Evolutionary conservation across 2,329 filamentous ascomycete species (phyloP).

Genomic region (Aureobasidium mangrovei): DNA sequence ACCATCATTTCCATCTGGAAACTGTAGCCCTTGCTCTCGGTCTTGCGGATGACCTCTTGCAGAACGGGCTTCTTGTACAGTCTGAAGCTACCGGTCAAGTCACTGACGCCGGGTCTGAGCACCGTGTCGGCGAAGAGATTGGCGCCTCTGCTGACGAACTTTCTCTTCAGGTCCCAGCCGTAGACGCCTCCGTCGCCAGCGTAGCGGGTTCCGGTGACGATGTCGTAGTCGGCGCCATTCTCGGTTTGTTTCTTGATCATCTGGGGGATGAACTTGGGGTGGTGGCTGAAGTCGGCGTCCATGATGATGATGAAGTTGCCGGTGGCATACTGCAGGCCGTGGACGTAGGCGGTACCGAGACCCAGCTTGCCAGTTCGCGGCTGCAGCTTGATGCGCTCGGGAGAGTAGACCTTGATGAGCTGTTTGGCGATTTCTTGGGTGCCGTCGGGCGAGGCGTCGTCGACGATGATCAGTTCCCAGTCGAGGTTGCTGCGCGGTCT

Average conservation of each 20-base stretch:
- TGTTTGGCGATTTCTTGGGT: conserved; percentile 86
- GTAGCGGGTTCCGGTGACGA: conserved; percentile 93
- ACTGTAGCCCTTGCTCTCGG: conserved; percentile 92
- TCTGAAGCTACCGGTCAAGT: conserved; percentile 89
- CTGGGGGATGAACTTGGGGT: conserved; percentile 95
- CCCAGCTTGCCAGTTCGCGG: conserved; percentile 89
- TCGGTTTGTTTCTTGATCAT: conserved; percentile 79
- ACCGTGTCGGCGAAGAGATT: conserved; percentile 96
- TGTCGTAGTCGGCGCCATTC: conserved; percentile 77
- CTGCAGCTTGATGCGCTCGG: conserved; percentile 71
- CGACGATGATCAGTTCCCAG: conserved; percentile 96
- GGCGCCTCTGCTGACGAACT: conserved; percentile 72
- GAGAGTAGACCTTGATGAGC: conserved; percentile 73
- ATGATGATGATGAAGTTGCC: conserved; percentile 99
- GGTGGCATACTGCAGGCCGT: conserved; percentile 79
- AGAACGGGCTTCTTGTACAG: conserved; percentile 88
- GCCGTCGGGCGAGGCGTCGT: conserved; percentile 94
- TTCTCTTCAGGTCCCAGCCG: conserved; percentile 85
- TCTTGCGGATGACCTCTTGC: conserved; percentile 80
- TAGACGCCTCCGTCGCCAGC: conserved; percentile 78
- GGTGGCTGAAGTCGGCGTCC: conserved; percentile 98
- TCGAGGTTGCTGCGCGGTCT: conserved; percentile 63
- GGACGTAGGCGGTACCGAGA: conserved; percentile 93
- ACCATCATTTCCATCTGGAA: conserved; percentile 99
- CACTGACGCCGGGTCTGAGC: conserved; percentile 84